These are phyloP conservation scores for Silene noctiflora DNA, from an alignment of 179 eudicot species.

Conservation along the genomic window DNA sequence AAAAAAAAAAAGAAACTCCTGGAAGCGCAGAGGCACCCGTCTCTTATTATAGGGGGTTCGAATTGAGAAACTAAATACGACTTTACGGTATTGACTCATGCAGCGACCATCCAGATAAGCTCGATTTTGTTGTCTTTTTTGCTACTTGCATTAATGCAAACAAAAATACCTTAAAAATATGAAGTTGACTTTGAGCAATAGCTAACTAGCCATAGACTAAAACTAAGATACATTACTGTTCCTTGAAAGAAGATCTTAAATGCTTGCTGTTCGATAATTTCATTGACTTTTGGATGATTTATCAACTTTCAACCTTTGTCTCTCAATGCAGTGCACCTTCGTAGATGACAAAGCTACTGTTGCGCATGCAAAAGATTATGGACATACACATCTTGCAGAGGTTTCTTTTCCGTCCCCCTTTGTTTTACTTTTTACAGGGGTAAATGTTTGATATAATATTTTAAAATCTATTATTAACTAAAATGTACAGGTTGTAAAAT, in stretches of 20 bases:
- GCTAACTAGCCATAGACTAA: background rate
- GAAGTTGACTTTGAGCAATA: background rate
- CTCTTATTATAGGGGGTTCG: no score
- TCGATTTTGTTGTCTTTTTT: no score
- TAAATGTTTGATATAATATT: background rate
- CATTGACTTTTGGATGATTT: background rate
- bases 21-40: no score
- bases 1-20: no score
- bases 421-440: background rate
- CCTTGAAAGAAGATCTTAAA: background rate
- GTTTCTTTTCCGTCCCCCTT: conserved; percentile 28
- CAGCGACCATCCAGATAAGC: no score
- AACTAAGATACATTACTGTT: background rate
- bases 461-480: background rate
- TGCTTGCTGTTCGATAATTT: background rate
- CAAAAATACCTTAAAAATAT: background rate
- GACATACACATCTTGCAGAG: conserved; percentile 89
- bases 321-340: conserved; percentile 62
- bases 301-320: background rate
- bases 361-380: conserved; percentile 83
- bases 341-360: conserved; percentile 52
- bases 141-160: no score
- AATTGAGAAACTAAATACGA: no score
- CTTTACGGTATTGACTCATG: no score
- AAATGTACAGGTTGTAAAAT: conserved; percentile 51